Evolutionary conservation across 495 filamentous ascomycete genomes (phyloP).

Genomic region (Hyaloscypha hepaticicola): DNA sequence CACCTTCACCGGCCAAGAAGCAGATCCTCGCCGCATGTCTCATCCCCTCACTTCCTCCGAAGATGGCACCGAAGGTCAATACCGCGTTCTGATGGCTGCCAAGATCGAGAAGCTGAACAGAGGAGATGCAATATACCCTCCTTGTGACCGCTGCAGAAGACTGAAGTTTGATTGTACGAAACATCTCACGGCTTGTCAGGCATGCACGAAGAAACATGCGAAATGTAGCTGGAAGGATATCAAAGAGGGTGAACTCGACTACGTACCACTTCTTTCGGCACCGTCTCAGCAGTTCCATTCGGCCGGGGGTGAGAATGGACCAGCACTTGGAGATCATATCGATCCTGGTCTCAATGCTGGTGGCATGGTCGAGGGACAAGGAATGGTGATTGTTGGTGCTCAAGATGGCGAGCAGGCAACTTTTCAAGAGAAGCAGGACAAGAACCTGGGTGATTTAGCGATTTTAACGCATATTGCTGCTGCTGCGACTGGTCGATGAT

Average conservation of each 20-base stretch:
- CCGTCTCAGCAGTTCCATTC: not conserved
- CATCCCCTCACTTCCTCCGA: conserved; percentile 18
- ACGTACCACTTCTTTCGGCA: conserved; percentile 23
- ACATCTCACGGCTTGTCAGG: conserved; percentile 80
- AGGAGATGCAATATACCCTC: conserved; percentile 70
- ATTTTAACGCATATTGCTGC: conserved; percentile 29
- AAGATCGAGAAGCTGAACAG: conserved; percentile 73
- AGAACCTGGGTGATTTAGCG: conserved; percentile 12
- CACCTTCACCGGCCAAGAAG: conserved; percentile 13
- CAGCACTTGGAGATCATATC: not conserved
- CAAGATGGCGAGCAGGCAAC: not conserved
- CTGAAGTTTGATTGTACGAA: conserved; percentile 80
- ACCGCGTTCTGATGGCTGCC: conserved; percentile 64
- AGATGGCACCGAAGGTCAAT: conserved; percentile 33
- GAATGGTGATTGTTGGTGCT: not conserved
- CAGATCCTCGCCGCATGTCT: conserved; percentile 16
- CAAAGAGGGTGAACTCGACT: conserved; percentile 62
- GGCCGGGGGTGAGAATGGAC: conserved; percentile 6
- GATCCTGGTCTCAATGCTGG: not conserved
- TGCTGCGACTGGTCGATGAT: conserved; percentile 12
- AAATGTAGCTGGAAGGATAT: conserved; percentile 81
- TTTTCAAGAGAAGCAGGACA: conserved; percentile 11
- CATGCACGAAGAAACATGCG: conserved; percentile 85
- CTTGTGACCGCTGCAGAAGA: conserved; percentile 80
- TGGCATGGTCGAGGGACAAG: not conserved